Percentiles rank a stretch among this genome's conserved stretches.
Conservation (phyloP, 352 stramenopile genomes). For the Globisporangium heterothallicum region DNA sequence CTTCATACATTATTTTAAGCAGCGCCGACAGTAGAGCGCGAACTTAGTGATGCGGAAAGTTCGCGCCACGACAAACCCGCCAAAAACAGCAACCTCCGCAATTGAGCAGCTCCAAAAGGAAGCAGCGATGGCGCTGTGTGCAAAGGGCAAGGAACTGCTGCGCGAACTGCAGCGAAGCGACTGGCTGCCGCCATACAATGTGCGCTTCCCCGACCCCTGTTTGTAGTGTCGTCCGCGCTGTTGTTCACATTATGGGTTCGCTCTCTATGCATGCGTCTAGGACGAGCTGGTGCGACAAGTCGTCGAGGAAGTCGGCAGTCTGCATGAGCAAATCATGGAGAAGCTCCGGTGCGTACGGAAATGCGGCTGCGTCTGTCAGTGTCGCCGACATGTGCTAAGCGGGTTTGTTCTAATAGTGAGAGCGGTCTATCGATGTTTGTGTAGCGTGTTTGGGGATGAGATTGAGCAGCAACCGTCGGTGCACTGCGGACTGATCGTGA, state of each 20-base stretch:
- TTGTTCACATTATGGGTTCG: neutral
- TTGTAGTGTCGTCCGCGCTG: no score
- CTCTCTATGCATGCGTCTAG: constrained; percentile 2
- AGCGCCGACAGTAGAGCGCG: neutral
- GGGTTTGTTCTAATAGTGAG: constrained; percentile 7
- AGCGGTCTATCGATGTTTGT: neutral
- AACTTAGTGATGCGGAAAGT: neutral
- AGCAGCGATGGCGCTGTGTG: constrained; percentile 56
- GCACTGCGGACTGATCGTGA: constrained; percentile 81
- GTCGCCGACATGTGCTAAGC: no score
- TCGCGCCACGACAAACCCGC: neutral
- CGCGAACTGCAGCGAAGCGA: constrained; percentile 88
- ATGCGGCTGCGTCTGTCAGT: no score
- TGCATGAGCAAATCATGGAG: constrained; percentile 68
- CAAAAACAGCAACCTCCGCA: neutral
- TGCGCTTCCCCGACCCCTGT: constrained; percentile 18
- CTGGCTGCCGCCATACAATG: constrained; percentile 90
- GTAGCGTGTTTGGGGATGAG: constrained; percentile 58
- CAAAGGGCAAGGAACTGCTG: constrained; percentile 81
- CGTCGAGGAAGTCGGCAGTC: constrained; percentile 58
- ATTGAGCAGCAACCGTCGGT: constrained; percentile 55
- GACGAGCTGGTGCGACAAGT: constrained; percentile 80
- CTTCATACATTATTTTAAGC: no score
- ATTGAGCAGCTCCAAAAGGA: no score
- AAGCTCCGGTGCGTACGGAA: constrained; percentile 61